phyloP scores from a whole-genome alignment of 192 early-diverging fungal genomes.

The Linnemannia hyalina region DNA sequence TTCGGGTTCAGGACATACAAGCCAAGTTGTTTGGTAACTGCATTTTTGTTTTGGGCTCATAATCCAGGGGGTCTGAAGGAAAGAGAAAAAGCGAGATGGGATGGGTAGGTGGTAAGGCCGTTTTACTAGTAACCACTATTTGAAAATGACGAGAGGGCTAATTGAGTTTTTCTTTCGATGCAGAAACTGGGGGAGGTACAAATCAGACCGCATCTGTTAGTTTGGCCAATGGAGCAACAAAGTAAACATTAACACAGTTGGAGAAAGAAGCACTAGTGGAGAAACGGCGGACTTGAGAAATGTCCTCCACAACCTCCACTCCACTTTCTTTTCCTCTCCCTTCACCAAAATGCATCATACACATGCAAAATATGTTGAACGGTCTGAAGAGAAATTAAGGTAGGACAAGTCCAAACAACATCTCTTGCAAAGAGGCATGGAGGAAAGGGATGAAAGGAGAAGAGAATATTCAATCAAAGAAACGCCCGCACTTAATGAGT shows the following conservation, averaged over 20 bases:
- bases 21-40: background rate
- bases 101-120: background rate
- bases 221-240: background rate
- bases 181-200: background rate
- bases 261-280: background rate
- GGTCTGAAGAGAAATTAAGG: background rate
- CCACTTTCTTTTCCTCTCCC: background rate
- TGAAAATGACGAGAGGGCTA: background rate
- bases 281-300: background rate
- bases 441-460: background rate
- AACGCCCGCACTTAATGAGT: background rate
- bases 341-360: background rate
- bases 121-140: background rate
- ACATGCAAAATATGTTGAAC: background rate
- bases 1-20: background rate
- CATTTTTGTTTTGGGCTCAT: background rate
- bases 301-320: background rate
- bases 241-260: background rate
- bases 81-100: background rate
- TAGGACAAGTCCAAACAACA: background rate
- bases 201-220: background rate
- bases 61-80: background rate
- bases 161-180: background rate
- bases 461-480: background rate
- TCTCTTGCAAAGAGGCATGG: background rate